Conservation (phyloP, 768 basidiomycete species). For the Trametes punicea region DNA sequence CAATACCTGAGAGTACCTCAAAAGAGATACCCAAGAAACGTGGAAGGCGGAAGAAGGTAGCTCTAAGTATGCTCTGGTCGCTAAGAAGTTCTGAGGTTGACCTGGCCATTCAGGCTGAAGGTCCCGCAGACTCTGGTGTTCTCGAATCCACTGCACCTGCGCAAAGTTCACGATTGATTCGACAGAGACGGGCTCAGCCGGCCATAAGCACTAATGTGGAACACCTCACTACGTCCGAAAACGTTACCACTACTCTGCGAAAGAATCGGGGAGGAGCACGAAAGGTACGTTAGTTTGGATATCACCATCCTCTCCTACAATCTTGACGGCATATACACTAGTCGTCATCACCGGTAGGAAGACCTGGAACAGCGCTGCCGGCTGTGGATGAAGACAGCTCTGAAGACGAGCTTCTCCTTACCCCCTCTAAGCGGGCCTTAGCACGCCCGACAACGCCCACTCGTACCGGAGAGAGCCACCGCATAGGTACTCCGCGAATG, state of each 20-base stretch:
- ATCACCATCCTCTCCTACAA: too few species aligned
- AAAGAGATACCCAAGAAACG: not conserved
- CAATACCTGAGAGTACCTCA: not conserved
- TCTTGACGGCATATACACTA: not conserved
- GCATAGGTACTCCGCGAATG: constrained; percentile 16
- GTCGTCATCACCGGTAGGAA: not conserved
- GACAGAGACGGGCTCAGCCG: not conserved
- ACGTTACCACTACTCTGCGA: not conserved
- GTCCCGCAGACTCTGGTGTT: not conserved
- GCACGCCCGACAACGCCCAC: constrained; percentile 10
- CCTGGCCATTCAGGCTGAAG: not conserved
- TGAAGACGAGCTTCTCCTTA: constrained; percentile 15
- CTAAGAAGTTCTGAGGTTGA: too few species aligned
- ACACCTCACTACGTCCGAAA: not conserved
- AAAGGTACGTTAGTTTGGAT: not conserved
- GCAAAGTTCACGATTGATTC: not conserved
- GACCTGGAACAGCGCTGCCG: not conserved
- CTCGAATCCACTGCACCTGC: not conserved
- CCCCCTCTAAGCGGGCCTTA: constrained; percentile 3
- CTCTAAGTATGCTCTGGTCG: too few species aligned
- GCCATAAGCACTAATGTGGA: not conserved
- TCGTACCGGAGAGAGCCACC: not conserved
- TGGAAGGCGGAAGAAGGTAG: not conserved
- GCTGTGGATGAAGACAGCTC: constrained; percentile 2
- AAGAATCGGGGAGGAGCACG: not conserved